Percentiles rank a stretch among this genome's conserved stretches.
Evolutionary conservation across 805 yeast genomes (phyloP).

Genomic region (Starmera quercuum): DNA sequence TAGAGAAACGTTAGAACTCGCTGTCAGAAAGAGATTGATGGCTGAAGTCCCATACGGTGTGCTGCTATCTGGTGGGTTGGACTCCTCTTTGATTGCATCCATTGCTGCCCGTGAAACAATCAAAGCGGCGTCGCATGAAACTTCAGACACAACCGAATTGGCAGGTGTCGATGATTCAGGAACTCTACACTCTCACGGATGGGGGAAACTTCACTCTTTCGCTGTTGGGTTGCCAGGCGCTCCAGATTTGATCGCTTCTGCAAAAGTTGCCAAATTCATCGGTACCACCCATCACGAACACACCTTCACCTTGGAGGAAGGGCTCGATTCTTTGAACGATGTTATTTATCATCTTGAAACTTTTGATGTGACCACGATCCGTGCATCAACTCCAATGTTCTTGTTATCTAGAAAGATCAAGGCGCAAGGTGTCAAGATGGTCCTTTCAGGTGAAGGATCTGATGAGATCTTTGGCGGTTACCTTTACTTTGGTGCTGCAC

Average conservation of each 20-base stretch:
- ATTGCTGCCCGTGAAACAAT: constrained; percentile 96
- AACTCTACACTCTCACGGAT: constrained; percentile 67
- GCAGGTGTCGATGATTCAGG: constrained; percentile 93
- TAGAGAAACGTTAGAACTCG: constrained; percentile 79
- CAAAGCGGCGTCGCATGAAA: constrained; percentile 48
- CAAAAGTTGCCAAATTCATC: constrained; percentile 91
- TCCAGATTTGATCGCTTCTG: constrained; percentile 95
- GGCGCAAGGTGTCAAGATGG: constrained; percentile 99
- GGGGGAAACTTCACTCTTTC: constrained; percentile 85
- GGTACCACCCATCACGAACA: constrained; percentile 98
- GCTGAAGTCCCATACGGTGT: constrained; percentile 99
- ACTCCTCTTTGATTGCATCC: constrained; percentile 91
- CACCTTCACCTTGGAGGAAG: constrained; percentile 94
- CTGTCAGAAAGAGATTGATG: constrained; percentile 98
- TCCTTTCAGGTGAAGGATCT: constrained; percentile 96
- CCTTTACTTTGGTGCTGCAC: constrained; percentile 95
- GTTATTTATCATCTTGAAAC: constrained; percentile 96
- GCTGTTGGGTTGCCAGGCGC: constrained; percentile 97
- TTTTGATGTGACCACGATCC: constrained; percentile 95
- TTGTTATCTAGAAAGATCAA: constrained; percentile 91
- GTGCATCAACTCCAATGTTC: constrained; percentile 99
- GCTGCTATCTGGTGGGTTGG: constrained; percentile 93
- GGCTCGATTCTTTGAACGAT: constrained; percentile 90
- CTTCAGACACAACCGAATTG: constrained; percentile 43
- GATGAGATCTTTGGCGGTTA: constrained; percentile 99